A percentile compares a stretch with the other conserved stretches of the same genome.
Conservation (phyloP, 129 eudicot genomes). For the Flaveria linearis region DNA sequence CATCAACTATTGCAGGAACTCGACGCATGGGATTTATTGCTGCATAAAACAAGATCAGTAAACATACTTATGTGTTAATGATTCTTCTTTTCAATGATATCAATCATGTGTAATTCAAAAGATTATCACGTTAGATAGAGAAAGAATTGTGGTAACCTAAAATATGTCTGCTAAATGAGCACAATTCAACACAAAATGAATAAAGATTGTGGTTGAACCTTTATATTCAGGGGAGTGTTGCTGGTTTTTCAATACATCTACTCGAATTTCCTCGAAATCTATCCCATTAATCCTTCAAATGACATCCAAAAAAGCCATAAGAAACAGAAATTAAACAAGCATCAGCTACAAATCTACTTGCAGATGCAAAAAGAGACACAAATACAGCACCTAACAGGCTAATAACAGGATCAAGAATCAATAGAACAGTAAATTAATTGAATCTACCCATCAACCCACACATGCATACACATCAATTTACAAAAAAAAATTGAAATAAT, state of each 20-base stretch:
- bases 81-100: not conserved
- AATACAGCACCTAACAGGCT: not conserved
- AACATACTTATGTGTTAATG: not conserved
- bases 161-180: too few relatives aligned
- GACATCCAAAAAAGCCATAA: too few relatives aligned
- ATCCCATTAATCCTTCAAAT: too few relatives aligned
- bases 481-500: not conserved
- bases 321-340: too few relatives aligned
- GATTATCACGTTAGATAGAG: not conserved
- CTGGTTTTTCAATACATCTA: too few relatives aligned
- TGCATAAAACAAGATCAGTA: slow-evolving; percentile 33
- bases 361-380: too few relatives aligned
- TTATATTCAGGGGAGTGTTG: too few relatives aligned
- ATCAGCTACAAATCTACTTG: too few relatives aligned
- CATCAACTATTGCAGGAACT: slow-evolving; percentile 82
- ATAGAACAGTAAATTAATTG: not conserved
- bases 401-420: slow-evolving; percentile 6
- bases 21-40: slow-evolving; percentile 70
- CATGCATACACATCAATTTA: not conserved
- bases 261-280: too few relatives aligned
- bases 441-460: slow-evolving; percentile 3
- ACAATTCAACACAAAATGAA: too few relatives aligned
- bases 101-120: not conserved
- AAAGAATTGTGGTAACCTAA: too few relatives aligned
- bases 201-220: too few relatives aligned